These are phyloP conservation scores for Pseudogymnoascus sp. DNA, from an alignment of 2,329 filamentous ascomycete species.

Conservation along the genomic window DNA sequence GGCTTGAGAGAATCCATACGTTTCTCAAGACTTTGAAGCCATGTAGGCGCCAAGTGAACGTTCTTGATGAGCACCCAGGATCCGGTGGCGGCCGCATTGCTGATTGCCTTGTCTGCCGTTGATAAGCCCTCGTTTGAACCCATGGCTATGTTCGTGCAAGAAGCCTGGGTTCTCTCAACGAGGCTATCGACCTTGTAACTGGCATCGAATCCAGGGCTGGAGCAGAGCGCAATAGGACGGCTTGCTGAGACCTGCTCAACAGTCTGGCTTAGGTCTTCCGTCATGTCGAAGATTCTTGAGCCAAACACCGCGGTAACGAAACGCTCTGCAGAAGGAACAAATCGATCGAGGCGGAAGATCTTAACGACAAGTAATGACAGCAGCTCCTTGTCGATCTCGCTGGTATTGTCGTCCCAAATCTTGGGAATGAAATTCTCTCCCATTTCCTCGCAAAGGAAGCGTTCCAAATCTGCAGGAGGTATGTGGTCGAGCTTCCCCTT, in stretches of 20 bases:
- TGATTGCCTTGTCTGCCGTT: conserved; percentile 91
- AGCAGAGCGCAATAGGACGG: conserved; percentile 83
- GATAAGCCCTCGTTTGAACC: conserved; percentile 91
- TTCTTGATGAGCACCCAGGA: conserved; percentile 99
- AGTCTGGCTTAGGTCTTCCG: conserved; percentile 77
- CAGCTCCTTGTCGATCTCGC: conserved; percentile 66
- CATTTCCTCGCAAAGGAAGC: conserved; percentile 76
- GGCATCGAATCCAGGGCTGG: conserved; percentile 92
- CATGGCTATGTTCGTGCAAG: conserved; percentile 97
- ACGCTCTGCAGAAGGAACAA: conserved; percentile 86
- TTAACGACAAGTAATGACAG: conserved; percentile 85
- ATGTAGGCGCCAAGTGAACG: conserved; percentile 89
- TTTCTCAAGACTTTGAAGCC: conserved; percentile 96
- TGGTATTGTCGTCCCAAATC: conserved; percentile 59
- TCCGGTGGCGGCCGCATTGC: conserved; percentile 81
- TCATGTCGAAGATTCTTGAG: conserved; percentile 68
- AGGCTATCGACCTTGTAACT: conserved; percentile 98
- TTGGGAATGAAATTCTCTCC: conserved; percentile 77
- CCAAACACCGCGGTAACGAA: conserved; percentile 86
- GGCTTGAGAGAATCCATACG: conserved; percentile 92
- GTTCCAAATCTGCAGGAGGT: conserved; percentile 61
- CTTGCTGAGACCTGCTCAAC: conserved; percentile 76
- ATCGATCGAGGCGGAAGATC: conserved; percentile 88
- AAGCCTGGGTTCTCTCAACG: conserved; percentile 72
- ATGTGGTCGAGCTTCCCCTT: conserved; percentile 62